phyloP scores from a whole-genome alignment of 192 early-diverging fungal species.

The Entrophospora sp. region DNA sequence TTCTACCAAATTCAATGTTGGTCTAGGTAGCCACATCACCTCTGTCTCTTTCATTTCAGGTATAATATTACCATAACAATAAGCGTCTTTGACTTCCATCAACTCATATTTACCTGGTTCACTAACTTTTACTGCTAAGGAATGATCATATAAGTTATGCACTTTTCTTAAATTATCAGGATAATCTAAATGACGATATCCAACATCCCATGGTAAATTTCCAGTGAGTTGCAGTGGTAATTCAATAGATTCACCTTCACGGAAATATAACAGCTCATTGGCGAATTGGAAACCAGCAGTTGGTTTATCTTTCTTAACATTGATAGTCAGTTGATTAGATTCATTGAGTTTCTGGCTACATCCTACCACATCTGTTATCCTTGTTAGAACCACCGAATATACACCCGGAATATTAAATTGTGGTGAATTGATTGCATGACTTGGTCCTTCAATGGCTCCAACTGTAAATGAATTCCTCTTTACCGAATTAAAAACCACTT shows the following conservation, averaged over 20 bases:
- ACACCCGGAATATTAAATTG: conserved; percentile 25
- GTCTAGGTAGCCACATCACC: conserved; percentile 22
- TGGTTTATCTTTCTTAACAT: conserved; percentile 36
- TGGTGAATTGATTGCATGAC: conserved; percentile 26
- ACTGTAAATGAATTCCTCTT: conserved; percentile 17
- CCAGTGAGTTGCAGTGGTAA: conserved; percentile 38
- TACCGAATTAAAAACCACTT: conserved; percentile 25
- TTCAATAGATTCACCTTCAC: conserved; percentile 23
- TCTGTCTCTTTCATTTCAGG: conserved; percentile 14
- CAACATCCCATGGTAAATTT: conserved; percentile 32
- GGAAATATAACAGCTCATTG: conserved; percentile 12
- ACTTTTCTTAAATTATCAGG: neutral
- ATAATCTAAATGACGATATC: conserved; percentile 23
- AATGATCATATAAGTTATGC: conserved; percentile 20
- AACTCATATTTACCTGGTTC: conserved; percentile 34
- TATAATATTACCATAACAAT: conserved; percentile 32
- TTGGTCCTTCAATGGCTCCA: conserved; percentile 20
- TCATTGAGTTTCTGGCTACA: conserved; percentile 30
- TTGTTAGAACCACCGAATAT: conserved; percentile 32
- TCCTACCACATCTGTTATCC: conserved; percentile 29
- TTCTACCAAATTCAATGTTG: conserved; percentile 20
- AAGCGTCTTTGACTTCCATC: conserved; percentile 29
- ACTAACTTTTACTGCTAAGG: conserved; percentile 22
- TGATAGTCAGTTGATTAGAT: conserved; percentile 27
- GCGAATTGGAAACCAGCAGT: conserved; percentile 29